Conservation (phyloP, 2,329 filamentous ascomycete genomes). For the Fonsecaea erecta region DNA sequence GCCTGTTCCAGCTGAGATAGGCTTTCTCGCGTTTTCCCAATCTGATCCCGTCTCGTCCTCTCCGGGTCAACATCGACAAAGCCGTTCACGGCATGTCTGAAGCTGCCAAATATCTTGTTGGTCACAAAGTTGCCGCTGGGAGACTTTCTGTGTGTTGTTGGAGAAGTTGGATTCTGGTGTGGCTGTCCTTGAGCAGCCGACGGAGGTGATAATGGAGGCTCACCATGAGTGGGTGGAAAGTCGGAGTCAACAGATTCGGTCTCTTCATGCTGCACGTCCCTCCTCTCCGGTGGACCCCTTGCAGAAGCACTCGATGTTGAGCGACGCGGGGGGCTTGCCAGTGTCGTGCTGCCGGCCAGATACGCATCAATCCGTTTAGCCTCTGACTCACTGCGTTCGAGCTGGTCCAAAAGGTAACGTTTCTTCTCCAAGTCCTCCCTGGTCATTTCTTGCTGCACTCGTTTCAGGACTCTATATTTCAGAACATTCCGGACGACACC, state of each 20-base stretch:
- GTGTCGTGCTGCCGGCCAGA: slow-evolving; percentile 71
- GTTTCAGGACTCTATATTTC: slow-evolving; percentile 86
- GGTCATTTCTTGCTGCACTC: slow-evolving; percentile 97
- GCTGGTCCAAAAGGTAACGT: slow-evolving; percentile 74
- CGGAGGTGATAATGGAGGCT: slow-evolving; percentile 63
- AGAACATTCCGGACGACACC: slow-evolving; percentile 89
- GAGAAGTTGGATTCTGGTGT: slow-evolving; percentile 43
- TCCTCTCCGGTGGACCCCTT: slow-evolving; percentile 48
- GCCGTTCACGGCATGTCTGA: slow-evolving; percentile 93
- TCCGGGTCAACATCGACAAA: slow-evolving; percentile 97
- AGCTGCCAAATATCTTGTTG: slow-evolving; percentile 88
- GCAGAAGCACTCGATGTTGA: slow-evolving; percentile 62
- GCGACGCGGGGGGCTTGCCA: slow-evolving; percentile 65
- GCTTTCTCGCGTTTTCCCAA: slow-evolving; percentile 92
- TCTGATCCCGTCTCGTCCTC: slow-evolving; percentile 85
- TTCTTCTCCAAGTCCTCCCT: slow-evolving; percentile 92
- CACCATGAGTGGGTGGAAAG: slow-evolving; percentile 86
- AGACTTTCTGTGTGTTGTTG: slow-evolving; percentile 71
- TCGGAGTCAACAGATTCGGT: slow-evolving; percentile 93
- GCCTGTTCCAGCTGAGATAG: slow-evolving; percentile 85
- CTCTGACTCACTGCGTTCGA: slow-evolving; percentile 93
- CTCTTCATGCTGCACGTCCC: slow-evolving; percentile 69
- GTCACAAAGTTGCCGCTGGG: slow-evolving; percentile 89
- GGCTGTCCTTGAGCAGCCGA: slow-evolving; percentile 74
- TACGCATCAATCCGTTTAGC: slow-evolving; percentile 94